Percentiles rank a stretch among this genome's conserved stretches.
phyloP scores from a whole-genome alignment of 176 grass and related monocot genomes.

The Triticum turgidum region DNA sequence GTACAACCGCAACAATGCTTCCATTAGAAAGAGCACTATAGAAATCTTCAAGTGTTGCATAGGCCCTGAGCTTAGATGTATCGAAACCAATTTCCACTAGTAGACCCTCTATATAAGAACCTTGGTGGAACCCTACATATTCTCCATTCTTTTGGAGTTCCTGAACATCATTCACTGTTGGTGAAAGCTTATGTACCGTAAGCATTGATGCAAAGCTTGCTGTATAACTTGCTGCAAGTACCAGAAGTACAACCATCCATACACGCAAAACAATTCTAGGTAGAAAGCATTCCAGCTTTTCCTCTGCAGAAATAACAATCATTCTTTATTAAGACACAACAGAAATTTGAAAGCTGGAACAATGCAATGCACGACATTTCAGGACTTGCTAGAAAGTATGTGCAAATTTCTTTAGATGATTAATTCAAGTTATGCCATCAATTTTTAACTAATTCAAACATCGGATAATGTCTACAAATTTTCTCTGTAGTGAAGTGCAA shows the following conservation, averaged over 20 bases:
- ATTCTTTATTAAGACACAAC: background rate
- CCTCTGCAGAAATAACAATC: conserved; percentile 25
- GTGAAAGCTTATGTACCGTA: conserved; percentile 49
- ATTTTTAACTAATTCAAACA: background rate
- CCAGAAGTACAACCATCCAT: conserved; percentile 41
- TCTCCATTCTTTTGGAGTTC: conserved; percentile 39
- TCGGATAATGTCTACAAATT: too few relatives aligned
- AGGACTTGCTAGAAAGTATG: background rate
- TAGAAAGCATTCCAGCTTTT: conserved; percentile 36
- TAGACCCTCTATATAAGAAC: conserved; percentile 28
- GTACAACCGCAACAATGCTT: conserved; percentile 39
- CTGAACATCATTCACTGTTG: conserved; percentile 31
- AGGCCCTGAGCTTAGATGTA: conserved; percentile 29
- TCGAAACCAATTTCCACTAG: conserved; percentile 26
- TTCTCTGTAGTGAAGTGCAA: background rate
- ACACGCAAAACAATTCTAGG: conserved; percentile 33
- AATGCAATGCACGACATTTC: background rate
- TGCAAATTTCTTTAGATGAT: background rate
- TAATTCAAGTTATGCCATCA: background rate
- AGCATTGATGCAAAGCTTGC: conserved; percentile 64
- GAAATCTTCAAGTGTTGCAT: conserved; percentile 20
- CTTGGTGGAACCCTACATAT: conserved; percentile 34
- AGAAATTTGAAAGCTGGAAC: background rate
- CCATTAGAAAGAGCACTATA: conserved; percentile 23
- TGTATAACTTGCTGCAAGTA: conserved; percentile 57